phyloP scores from a whole-genome alignment of 2,329 filamentous ascomycete species.

The Xylariaceae sp. region DNA sequence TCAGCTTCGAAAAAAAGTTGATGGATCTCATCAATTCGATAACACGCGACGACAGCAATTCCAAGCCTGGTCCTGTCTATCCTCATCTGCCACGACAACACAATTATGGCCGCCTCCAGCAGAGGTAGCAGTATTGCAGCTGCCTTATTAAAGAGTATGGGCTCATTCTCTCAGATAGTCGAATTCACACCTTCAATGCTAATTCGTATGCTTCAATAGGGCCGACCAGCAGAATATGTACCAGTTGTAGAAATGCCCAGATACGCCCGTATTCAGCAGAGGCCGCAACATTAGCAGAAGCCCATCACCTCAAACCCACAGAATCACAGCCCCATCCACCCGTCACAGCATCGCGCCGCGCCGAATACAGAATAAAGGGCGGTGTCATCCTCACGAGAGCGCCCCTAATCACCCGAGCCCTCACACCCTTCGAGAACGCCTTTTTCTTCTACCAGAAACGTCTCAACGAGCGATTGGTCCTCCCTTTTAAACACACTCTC shows the following conservation, averaged over 20 bases:
- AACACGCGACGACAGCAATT: too few relatives aligned
- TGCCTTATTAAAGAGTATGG: conserved; percentile 49
- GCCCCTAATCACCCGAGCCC: conserved; percentile 77
- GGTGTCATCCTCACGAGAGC: conserved; percentile 84
- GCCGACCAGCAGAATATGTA: conserved; percentile 37
- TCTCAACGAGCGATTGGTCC: conserved; percentile 83
- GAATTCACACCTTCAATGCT: too few relatives aligned
- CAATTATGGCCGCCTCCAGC: conserved; percentile 52
- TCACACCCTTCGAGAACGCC: conserved; percentile 84
- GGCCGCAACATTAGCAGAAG: conserved; percentile 36
- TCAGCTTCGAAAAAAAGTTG: too few relatives aligned
- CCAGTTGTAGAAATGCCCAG: conserved; percentile 29
- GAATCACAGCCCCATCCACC: conserved; percentile 29
- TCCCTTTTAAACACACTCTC: conserved; percentile 85
- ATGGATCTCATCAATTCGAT: too few relatives aligned
- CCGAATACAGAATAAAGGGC: conserved; percentile 49
- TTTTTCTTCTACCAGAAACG: conserved; percentile 98
- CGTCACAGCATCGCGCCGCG: conserved; percentile 22
- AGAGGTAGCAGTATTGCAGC: conserved; percentile 50
- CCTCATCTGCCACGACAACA: not conserved
- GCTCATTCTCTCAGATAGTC: too few relatives aligned
- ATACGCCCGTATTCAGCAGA: conserved; percentile 34
- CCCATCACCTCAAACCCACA: conserved; percentile 34
- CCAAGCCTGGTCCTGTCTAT: not conserved
- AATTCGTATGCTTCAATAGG: too few relatives aligned